Conservation (phyloP, 306 rosid species). For the Inga oerstediana region DNA sequence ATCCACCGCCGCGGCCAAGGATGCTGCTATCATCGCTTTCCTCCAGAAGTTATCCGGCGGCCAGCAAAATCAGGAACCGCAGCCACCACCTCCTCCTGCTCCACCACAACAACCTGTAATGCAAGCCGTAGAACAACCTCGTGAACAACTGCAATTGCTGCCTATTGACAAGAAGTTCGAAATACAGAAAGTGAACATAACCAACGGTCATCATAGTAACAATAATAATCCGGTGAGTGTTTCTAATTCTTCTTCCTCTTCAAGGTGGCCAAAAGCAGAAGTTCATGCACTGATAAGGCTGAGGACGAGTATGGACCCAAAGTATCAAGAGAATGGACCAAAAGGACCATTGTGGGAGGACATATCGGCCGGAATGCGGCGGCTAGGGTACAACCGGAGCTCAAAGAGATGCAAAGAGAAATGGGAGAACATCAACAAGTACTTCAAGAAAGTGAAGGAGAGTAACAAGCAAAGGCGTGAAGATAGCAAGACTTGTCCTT, state of each 20-base stretch:
- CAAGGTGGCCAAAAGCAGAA: slow-evolving; percentile 82
- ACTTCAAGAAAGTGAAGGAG: slow-evolving; percentile 81
- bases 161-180: slow-evolving; percentile 12
- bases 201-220: background rate
- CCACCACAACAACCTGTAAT: background rate
- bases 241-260: slow-evolving; percentile 28
- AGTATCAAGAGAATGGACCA: slow-evolving; percentile 67
- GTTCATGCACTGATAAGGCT: slow-evolving; percentile 62
- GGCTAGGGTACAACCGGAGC: slow-evolving; percentile 59
- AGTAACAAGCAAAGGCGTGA: slow-evolving; percentile 55
- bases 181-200: slow-evolving; percentile 17
- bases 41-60: slow-evolving; percentile 51
- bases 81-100: background rate
- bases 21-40: slow-evolving; percentile 58
- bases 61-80: slow-evolving; percentile 3
- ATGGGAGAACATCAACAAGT: slow-evolving; percentile 90
- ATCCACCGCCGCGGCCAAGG: slow-evolving; percentile 63
- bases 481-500: slow-evolving; percentile 79
- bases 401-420: slow-evolving; percentile 86
- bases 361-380: slow-evolving; percentile 62
- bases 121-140: background rate
- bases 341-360: slow-evolving; percentile 88
- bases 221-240: background rate
- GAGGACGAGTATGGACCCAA: slow-evolving; percentile 49
- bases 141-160: background rate